Evolutionary conservation across 139 green algal genomes (phyloP).

Genomic region (Trebouxia sp.): DNA sequence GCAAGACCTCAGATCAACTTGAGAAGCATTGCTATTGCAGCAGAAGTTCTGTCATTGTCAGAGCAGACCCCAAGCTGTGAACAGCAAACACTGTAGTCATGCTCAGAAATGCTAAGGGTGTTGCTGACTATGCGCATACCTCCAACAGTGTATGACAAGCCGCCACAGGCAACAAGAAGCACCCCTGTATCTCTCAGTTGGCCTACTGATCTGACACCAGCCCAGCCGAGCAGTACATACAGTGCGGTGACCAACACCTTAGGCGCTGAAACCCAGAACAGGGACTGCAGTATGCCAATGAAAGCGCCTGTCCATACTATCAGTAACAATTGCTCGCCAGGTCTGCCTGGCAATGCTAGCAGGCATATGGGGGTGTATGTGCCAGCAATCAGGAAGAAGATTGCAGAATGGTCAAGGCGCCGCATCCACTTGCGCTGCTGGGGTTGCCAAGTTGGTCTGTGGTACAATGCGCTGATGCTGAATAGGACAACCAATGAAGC

Average conservation of each 20-base stretch:
- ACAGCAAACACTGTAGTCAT: too few species aligned
- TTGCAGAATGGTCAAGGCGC: slow-evolving; percentile 50
- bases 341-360: slow-evolving; percentile 30
- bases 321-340: slow-evolving; percentile 16
- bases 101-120: too few species aligned
- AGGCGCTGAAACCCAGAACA: slow-evolving; percentile 41
- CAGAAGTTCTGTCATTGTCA: too few species aligned
- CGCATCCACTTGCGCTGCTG: slow-evolving; percentile 32
- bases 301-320: slow-evolving; percentile 41
- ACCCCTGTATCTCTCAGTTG: background rate
- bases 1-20: too few species aligned
- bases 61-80: too few species aligned
- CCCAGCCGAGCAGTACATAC: slow-evolving; percentile 44
- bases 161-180: slow-evolving; percentile 32
- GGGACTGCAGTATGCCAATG: slow-evolving; percentile 37
- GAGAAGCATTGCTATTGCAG: too few species aligned
- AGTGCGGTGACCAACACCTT: slow-evolving; percentile 35
- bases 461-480: slow-evolving; percentile 39
- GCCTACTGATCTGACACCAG: background rate
- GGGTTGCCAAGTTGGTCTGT: slow-evolving; percentile 42
- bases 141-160: slow-evolving; percentile 43
- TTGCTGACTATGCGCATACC: slow-evolving; percentile 14
- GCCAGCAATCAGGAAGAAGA: slow-evolving; percentile 52
- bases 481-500: slow-evolving; percentile 31
- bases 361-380: slow-evolving; percentile 55